A percentile compares a stretch with the other conserved stretches of the same genome.
Conservation (phyloP, 139 green algal genomes). For the Coccomyxa sp. region DNA sequence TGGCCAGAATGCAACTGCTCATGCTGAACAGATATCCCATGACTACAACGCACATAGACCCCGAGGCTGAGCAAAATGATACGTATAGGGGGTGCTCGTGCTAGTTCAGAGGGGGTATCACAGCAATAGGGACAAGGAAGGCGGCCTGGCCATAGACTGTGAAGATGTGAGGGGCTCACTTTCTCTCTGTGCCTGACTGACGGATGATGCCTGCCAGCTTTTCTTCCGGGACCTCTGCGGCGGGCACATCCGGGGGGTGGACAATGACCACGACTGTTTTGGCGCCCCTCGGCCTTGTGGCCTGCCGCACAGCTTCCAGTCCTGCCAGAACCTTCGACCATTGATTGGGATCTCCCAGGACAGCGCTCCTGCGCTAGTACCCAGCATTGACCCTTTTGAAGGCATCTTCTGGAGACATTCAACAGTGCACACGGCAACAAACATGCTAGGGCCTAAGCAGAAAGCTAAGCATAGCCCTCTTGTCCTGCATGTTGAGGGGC, state of each 20-base stretch:
- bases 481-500: not conserved
- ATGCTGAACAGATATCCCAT: no score
- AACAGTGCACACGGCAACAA: not conserved
- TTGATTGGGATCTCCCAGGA: conserved; percentile 31
- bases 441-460: no score
- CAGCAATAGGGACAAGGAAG: no score
- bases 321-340: conserved; percentile 31
- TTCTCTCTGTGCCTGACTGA: conserved; percentile 31
- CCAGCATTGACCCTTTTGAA: no score
- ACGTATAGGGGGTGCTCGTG: no score
- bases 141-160: no score
- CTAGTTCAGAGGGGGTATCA: no score
- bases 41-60: no score
- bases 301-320: conserved; percentile 36
- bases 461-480: not conserved
- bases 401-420: not conserved
- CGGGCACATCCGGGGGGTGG: not conserved
- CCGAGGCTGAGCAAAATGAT: no score
- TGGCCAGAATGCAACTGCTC: no score
- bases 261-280: conserved; percentile 17
- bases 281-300: conserved; percentile 6
- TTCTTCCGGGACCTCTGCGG: conserved; percentile 35
- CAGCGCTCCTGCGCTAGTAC: conserved; percentile 21
- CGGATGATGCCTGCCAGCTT: conserved; percentile 20
- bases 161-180: no score